Conservation (phyloP, 768 basidiomycete species). For the Gelatoporia subvermispora region DNA sequence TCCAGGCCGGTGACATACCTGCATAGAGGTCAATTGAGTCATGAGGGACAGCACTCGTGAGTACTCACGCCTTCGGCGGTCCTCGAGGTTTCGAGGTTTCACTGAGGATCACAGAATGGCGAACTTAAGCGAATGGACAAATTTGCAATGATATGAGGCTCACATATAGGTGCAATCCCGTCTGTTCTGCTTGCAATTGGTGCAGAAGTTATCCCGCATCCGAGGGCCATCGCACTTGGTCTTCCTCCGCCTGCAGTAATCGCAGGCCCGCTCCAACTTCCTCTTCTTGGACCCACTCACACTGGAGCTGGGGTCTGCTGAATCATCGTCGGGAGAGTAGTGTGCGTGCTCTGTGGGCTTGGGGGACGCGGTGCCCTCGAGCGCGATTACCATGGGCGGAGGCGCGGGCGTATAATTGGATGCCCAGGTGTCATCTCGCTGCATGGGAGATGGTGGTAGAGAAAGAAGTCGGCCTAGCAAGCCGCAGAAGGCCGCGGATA, state of each 20-base stretch:
- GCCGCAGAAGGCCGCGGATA: too few relatives aligned
- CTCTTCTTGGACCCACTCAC: constrained; percentile 23
- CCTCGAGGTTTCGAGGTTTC: constrained; percentile 34
- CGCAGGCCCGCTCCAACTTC: constrained; percentile 30
- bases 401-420: constrained; percentile 5
- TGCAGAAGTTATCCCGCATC: constrained; percentile 31
- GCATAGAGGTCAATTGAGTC: not conserved
- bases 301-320: constrained; percentile 13
- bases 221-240: constrained; percentile 30
- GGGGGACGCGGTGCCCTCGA: constrained; percentile 13
- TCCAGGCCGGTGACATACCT: constrained; percentile 32
- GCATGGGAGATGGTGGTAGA: too few relatives aligned
- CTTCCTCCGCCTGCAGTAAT: constrained; percentile 29
- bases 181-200: constrained; percentile 30
- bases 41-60: not conserved
- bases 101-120: constrained; percentile 9
- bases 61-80: constrained; percentile 35
- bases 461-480: too few relatives aligned
- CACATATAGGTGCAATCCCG: constrained; percentile 32
- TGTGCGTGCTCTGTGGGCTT: constrained; percentile 12
- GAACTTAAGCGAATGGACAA: not conserved
- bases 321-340: constrained; percentile 13
- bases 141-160: constrained; percentile 5
- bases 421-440: too few relatives aligned
- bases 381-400: constrained; percentile 15